Percentiles rank a stretch among this genome's conserved stretches.
phyloP scores from a whole-genome alignment of 1,284 basidiomycete species.

The Lignosus rhinocerotis region DNA sequence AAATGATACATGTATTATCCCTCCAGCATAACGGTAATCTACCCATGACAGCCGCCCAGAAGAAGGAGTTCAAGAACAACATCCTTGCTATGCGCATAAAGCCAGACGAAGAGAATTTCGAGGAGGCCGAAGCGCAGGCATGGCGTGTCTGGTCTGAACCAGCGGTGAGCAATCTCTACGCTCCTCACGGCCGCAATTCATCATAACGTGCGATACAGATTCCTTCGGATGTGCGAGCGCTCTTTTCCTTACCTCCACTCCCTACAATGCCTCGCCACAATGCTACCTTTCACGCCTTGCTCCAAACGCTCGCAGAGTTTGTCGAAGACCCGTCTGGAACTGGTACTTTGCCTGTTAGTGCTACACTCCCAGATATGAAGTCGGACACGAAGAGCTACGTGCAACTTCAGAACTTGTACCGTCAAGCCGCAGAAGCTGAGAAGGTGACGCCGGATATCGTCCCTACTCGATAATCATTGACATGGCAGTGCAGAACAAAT shows the following conservation, averaged over 20 bases:
- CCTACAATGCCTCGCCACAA: conserved; percentile 42
- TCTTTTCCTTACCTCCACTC: conserved; percentile 49
- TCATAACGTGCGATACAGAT: conserved; percentile 39
- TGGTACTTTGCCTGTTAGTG: conserved; percentile 48
- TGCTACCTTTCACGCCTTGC: conserved; percentile 78
- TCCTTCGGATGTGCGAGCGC: conserved; percentile 61
- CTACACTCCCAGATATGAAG: conserved; percentile 94
- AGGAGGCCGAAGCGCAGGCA: conserved; percentile 85
- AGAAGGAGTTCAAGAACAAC: conserved; percentile 74
- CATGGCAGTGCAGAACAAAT: conserved; percentile 19
- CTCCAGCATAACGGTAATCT: conserved; percentile 62
- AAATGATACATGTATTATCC: background rate
- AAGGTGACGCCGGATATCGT: conserved; percentile 36
- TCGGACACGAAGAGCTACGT: conserved; percentile 86
- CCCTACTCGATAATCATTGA: background rate
- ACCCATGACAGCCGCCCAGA: conserved; percentile 69
- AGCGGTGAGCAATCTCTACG: conserved; percentile 35
- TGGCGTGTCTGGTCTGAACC: conserved; percentile 75
- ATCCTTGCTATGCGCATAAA: conserved; percentile 66
- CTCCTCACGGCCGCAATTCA: background rate
- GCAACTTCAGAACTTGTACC: conserved; percentile 78
- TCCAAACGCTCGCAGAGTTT: conserved; percentile 74
- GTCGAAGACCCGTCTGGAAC: conserved; percentile 38
- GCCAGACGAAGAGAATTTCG: conserved; percentile 93
- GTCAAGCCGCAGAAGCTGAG: conserved; percentile 69